A percentile compares a stretch with the other conserved stretches of the same genome.
These are phyloP conservation scores for Nicotiana benthamiana DNA, from an alignment of 257 asterid species.

Conservation along the genomic window DNA sequence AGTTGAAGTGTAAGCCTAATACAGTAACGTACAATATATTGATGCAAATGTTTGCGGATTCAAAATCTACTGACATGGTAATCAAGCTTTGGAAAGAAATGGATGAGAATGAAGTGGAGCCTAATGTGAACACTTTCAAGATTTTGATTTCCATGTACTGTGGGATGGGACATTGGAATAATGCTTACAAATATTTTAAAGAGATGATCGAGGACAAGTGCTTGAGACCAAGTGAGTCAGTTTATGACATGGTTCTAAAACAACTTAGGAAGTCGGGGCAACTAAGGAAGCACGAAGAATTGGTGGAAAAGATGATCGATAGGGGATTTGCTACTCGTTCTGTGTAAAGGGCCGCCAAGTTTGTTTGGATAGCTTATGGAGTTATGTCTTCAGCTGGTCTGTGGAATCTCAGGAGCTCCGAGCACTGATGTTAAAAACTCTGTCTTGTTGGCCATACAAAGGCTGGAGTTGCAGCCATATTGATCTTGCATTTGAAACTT, in stretches of 20 bases:
- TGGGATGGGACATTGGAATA: conserved; percentile 87
- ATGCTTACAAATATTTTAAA: conserved; percentile 55
- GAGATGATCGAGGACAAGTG: conserved; percentile 85
- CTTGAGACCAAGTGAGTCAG: conserved; percentile 48
- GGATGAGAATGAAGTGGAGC: conserved; percentile 66
- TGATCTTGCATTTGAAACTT: neutral
- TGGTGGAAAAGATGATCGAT: conserved; percentile 70
- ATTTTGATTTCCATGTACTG: conserved; percentile 63
- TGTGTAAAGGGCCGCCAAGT: neutral
- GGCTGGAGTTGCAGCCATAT: neutral
- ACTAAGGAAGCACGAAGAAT: conserved; percentile 80
- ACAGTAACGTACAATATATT: conserved; percentile 64
- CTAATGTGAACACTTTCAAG: conserved; percentile 66
- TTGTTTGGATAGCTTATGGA: neutral
- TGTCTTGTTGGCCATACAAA: neutral
- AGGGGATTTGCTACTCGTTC: conserved; percentile 34
- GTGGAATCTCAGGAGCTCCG: neutral
- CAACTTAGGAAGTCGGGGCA: conserved; percentile 77
- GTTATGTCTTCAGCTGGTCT: neutral
- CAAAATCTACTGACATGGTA: conserved; percentile 78
- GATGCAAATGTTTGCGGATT: conserved; percentile 81
- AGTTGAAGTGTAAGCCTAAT: conserved; percentile 48
- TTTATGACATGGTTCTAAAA: conserved; percentile 66
- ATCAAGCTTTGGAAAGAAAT: conserved; percentile 82
- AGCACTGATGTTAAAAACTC: neutral